Conservation (phyloP, 345 rosid genomes). For the Brassica nigra region DNA sequence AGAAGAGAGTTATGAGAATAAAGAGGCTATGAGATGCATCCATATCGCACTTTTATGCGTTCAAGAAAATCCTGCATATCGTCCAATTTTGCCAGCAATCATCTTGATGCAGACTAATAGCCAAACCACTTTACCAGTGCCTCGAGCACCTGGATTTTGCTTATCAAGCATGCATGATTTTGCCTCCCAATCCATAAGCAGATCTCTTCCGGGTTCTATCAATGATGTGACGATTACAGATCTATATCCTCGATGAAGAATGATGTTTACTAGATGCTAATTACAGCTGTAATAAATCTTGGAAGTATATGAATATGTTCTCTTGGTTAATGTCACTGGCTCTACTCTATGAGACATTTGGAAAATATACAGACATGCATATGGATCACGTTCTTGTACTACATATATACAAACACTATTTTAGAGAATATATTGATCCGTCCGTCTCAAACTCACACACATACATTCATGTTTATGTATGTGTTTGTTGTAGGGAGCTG, state of each 20-base stretch:
- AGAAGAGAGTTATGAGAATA: no score
- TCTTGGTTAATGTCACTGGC: not conserved
- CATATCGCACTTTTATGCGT: slow-evolving; percentile 10
- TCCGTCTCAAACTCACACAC: not conserved
- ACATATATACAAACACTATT: not conserved
- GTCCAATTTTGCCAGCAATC: not conserved
- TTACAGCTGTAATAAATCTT: not conserved
- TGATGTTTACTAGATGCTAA: not conserved
- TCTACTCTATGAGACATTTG: not conserved
- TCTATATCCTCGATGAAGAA: not conserved
- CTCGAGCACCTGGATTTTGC: not conserved
- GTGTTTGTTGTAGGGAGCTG: slow-evolving; percentile 58
- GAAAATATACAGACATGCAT: not conserved
- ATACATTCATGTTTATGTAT: not conserved
- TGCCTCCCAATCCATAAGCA: not conserved
- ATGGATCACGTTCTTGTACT: not conserved
- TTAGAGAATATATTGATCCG: not conserved
- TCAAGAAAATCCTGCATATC: slow-evolving; percentile 6
- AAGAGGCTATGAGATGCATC: not conserved
- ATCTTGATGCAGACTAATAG: not conserved
- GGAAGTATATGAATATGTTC: not conserved
- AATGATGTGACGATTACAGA: not conserved
- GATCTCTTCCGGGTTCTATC: not conserved
- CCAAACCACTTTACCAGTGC: not conserved
- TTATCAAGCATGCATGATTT: not conserved